Base-by-base conservation (phyloP, 345 rosid genomes). In the Brassica nigra region DNA sequence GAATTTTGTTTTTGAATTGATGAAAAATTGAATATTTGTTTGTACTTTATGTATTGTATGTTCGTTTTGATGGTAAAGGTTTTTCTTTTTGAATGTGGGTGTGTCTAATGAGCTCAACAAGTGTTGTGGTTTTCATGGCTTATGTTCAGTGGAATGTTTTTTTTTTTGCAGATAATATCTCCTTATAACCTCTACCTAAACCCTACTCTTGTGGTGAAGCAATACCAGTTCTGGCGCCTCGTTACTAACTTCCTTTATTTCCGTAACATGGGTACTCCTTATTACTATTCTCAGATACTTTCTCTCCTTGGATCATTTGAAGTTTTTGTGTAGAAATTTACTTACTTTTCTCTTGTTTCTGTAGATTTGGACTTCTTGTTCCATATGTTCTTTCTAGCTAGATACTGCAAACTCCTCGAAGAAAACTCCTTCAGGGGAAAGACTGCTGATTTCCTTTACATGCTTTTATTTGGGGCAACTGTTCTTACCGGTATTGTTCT, bases 311-410 rank as follows among this genome's bases (percentile, higher is more conserved):
- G 11, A 55, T 16, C 42, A 39, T 8, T 8, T 62, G 0, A 12
- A 42, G 6, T n/a, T 27, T 7, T 8, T 33, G 36, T 14, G 0
- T 6, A 1, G 4, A 28, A 29, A 29, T 2, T 62, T 12, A 30
- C 6, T 31, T 63, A 9, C 69, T 65, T 65, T 65, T 6, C 15
- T 7, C 65, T 61, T 29, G 3, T 34, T 36, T 6, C 9, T 47
- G 97, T 88, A 93, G 99, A 96, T 87, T 81, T 96, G 87, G 99
- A 93, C 84, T 96, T 96, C 82, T 77, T 93, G 94, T 96, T 96
- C 78, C 99, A 92, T 79, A 96, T 96, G 99, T 96, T 96, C 85
- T 96, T 96, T 79, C 97, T 93, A 15, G 95, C 95, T 39, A 97
- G 98, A 23, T 96, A 96, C 88, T 96, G 98, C 89, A 95, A 95